Base-by-base conservation (phyloP, 768 basidiomycete species). In the Naganishia vishniacii region DNA sequence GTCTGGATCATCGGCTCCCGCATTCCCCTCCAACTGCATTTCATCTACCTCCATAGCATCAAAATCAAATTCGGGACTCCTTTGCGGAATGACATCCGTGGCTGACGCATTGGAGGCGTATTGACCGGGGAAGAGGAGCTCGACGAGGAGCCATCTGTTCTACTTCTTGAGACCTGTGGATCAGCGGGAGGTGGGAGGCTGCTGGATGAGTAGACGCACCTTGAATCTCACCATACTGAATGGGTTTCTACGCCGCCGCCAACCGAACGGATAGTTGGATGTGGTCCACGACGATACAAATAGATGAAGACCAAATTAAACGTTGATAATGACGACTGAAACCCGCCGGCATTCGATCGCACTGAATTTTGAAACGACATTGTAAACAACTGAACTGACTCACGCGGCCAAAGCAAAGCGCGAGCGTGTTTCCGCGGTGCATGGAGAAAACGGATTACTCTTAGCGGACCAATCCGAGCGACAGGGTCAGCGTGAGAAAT, bases 111-210 rank as follows among this genome's bases (percentile, higher is more conserved):
- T 64, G 13, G 63, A 64, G 37, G 42, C 29, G 18, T 41, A 45
- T 48, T 66, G 51, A 3, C 48, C 48, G 12, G 65, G 65, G 37
- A 61, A 60, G 29, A 66, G 29, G 60, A 66, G 49, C 49, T 66
- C 65, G 60, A 62, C 65, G 28, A 66, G 51, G 44, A 66, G 60
- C 65, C 65, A 66, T 32, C 65, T 60, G 46, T 66, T 66, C 65
- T 66, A 48, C 42, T 51, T 42, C 16, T n/a, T 41, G 48, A 29
- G 18, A 45, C 18, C n/a, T 40, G 12, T 23, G 20, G 37, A 15
- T 53, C 18, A 56, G 42, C 26, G 37, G 23, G 4, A 25, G 18
- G 8, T 18, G 15, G 41, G 15, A 15, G 16, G 13, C n/a, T n/a
- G 20, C 9, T 23, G n/a, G n/a, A 18, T 12, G 51, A 20, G 23